Base-by-base conservation (phyloP, 768 basidiomycete species). In the Mycena epipterygia region DNA sequence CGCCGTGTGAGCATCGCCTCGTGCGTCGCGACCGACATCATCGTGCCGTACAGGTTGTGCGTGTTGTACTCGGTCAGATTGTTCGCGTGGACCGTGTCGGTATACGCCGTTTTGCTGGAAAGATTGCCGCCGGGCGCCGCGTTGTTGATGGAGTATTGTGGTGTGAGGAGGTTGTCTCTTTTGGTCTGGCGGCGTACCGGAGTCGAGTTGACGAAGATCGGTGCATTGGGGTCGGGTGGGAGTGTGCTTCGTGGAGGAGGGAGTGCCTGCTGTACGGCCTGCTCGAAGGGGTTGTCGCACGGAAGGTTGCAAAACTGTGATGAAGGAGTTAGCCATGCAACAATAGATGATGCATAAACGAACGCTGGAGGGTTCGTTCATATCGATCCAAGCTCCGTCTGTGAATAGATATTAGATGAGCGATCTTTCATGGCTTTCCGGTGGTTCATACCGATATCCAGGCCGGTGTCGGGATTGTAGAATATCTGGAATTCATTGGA, bases 381-480 rank as follows among this genome's bases (percentile, higher is more conserved):
- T 91, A 72, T 91, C 90, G 29, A 92, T 91, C 93, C 92, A 93
- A 21, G 86, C 86, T 13, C 91, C 91, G 70, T 92, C 67, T 59
- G 25, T 27, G 37, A 25, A 37, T 11, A 35, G 30, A 37, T 37
- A 37, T 32, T 27, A 12, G 21, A 59, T 59, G 25, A 63, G 48
- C 52, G 13, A 25, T 61, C 49, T 8, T n/a, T 21, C n/a, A 12
- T 21, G 14, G 21, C 33, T 21, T 73, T 91, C 91, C 89, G 90
- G 90, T 70, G 30, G 91, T 90, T 91, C 91, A 92, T 91, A 71
- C 91, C 90, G 33, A 92, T 91, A 65, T 92, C 89, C 12, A 93
- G 68, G 2, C 90, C 90, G 0, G 78, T 84, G 16, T 82, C 69
- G 0, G 88, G 83, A 68, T 81, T 82, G 76, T 89, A 91, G 79